These are phyloP conservation scores for Metschnikowia rubicola DNA, from an alignment of 805 yeast genomes.

Conservation along the genomic window DNA sequence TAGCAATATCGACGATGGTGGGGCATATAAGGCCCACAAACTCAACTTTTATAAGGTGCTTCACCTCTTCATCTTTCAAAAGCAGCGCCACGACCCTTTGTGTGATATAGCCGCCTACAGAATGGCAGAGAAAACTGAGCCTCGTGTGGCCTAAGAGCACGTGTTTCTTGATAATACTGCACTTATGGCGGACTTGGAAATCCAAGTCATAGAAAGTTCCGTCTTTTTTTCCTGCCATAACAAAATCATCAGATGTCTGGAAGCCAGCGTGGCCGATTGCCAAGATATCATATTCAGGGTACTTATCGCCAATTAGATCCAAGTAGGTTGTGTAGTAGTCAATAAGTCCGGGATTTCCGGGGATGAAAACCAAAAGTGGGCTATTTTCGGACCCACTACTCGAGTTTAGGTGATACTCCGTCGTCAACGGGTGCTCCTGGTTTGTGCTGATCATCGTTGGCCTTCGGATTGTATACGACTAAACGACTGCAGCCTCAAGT, in stretches of 20 bases:
- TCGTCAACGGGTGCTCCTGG: conserved; percentile 24
- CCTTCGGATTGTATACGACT: no score
- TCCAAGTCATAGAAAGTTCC: conserved; percentile 39
- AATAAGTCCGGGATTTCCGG: conserved; percentile 76
- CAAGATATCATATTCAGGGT: conserved; percentile 49
- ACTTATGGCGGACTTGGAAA: conserved; percentile 59
- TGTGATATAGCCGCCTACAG: conserved; percentile 64
- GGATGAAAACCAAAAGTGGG: conserved; percentile 52
- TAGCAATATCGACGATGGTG: conserved; percentile 60
- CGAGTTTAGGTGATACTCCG: conserved; percentile 20
- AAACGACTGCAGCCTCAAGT: no score
- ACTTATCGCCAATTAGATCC: conserved; percentile 34
- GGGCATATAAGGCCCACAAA: conserved; percentile 67
- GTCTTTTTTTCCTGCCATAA: conserved; percentile 11
- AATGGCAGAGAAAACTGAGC: conserved; percentile 59
- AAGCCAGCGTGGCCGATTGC: conserved; percentile 68
- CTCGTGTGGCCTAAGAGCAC: conserved; percentile 21
- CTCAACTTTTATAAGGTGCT: conserved; percentile 27
- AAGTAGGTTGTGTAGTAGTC: conserved; percentile 61
- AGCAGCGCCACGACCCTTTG: conserved; percentile 47
- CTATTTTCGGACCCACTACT: conserved; percentile 18
- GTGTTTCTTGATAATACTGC: conserved; percentile 42
- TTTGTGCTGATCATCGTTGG: conserved; percentile 10
- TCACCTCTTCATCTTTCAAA: conserved; percentile 21
- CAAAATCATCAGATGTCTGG: conserved; percentile 29